Base-by-base conservation (phyloP, 2,329 filamentous ascomycete species). In the Aspergillus puulaauensis region DNA sequence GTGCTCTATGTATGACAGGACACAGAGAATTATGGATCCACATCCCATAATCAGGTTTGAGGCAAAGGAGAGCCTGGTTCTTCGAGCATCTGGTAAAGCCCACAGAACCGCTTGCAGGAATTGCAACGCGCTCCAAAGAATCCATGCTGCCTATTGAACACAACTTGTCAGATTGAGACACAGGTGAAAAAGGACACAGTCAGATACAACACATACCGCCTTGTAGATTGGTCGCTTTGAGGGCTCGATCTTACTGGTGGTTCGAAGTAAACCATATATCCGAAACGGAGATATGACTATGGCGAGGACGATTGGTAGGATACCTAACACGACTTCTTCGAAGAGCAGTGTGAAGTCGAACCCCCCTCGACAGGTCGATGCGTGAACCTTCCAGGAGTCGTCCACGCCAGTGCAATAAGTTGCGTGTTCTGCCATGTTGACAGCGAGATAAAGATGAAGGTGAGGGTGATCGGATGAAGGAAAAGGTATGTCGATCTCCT, bases 1-100 rank as follows among this genome's bases (percentile, higher is more conserved):
- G 61, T 83, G 81, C 62, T 83, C 80, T 27, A 77, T 66, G 63
- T 76, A 78, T 1, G 80, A 82, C 27, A 81, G 68, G 14, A 75
- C 52, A 44, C 67, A 64, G 12, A 82, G 67, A 5, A 69, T 54
- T 4, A 72, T 48, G 3, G 67, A 61, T 2, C 69, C 73, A 33
- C 66, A 60, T 5, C 70, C 63, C 33, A 67, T 58, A 3, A 77
- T 41, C 9, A 67, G 69, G 56, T 69, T 71, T 11, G 71, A 64
- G 19, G 72, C 66, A 40, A 77, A 61, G 0, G 75, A 75, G 15
- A 70, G 64, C 12, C 61, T 65, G 4, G 75, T 77, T 57, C 65
- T 68, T 64, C 6, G 66, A 59, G 27, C 39, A 40, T 33, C 12
- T 37, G 72, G 68, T 35, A 69, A 57, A 7, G 72, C 67, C 74